Conservation (phyloP, 2,329 filamentous ascomycete genomes). For the Leptoxyphium fumago region DNA sequence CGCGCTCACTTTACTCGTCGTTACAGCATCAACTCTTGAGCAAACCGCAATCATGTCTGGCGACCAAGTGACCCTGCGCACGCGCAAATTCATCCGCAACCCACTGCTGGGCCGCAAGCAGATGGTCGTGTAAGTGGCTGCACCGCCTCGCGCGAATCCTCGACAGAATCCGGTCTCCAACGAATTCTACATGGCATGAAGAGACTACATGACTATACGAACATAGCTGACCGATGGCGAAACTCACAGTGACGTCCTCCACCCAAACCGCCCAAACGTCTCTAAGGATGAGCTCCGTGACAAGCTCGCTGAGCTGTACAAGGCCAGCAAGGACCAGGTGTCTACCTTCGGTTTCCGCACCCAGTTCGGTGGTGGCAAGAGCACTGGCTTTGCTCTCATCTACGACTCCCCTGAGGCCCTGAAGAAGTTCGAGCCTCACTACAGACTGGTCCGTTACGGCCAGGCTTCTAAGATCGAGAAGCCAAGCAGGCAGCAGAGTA, state of each 20-base stretch:
- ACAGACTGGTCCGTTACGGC: constrained; percentile 90
- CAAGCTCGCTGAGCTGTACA: constrained; percentile 93
- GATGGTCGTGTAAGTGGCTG: constrained; percentile 73
- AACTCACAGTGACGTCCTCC: constrained; percentile 79
- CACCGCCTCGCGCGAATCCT: too few relatives aligned
- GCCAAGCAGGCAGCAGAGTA: constrained; percentile 97
- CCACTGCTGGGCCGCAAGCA: constrained; percentile 96
- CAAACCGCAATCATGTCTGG: constrained; percentile 70
- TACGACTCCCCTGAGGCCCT: constrained; percentile 97
- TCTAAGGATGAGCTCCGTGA: constrained; percentile 96
- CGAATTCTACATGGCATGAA: too few relatives aligned
- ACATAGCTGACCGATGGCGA: too few relatives aligned
- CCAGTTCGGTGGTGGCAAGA: constrained; percentile 99
- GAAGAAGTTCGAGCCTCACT: constrained; percentile 99
- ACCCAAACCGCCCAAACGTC: constrained; percentile 96
- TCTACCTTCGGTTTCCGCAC: constrained; percentile 97
- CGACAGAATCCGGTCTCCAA: too few relatives aligned
- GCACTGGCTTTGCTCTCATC: constrained; percentile 94
- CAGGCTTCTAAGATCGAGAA: constrained; percentile 91
- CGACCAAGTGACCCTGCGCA: constrained; percentile 50
- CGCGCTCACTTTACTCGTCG: constrained; percentile 5
- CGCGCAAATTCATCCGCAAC: constrained; percentile 99
- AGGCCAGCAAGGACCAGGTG: constrained; percentile 94
- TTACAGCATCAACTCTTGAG: neutral
- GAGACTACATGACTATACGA: too few relatives aligned